Base-by-base conservation (phyloP, 495 filamentous ascomycete species). In the Coniosporium apollinis region DNA sequence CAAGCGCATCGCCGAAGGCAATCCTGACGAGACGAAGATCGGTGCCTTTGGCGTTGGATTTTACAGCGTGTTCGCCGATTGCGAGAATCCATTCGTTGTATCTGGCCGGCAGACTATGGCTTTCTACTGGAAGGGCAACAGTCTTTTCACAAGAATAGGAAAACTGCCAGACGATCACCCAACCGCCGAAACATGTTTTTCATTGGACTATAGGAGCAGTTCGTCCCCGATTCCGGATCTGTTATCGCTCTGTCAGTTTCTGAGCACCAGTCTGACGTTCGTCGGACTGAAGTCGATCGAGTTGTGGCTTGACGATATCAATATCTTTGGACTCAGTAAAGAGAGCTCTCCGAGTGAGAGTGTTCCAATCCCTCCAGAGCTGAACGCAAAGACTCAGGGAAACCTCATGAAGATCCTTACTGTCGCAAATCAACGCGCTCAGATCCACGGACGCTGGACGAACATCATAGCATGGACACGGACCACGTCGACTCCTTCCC, bases 11-110 rank as follows among this genome's bases (percentile, higher is more conserved):
- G 91, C 91, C 10, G 87, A 96, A 56, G 91, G 91, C 9, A 99
- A 99, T 49, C 91, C 91, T 0, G 87, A 96, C 53, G 91, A 96
- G 55, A 92, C 83, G 3, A 96, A 99, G 61, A 96, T 99, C 47
- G 91, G 91, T 14, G 91, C 91, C 3, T 99, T 96, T 52, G 91
- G 91, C 30, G 91, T 99, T 24, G 91, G 91, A 2, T 96, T 99
- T 56, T 99, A 99, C 62, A 89, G 82, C 54, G 89, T 96, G 22
- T 99, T 99, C 57, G 80, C 89, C 42, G 89, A 96, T 50, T 94
- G 85, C 50, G 91, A 99, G 51, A 83, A 94, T 47, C 91, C 91
- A 3, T 94, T 96, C 52, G 77, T 96, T 34, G 83, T 78, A 30
- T 94, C 87, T 0, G 91, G 89, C 2, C 70, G 69, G 33, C 71